Percentiles rank a stretch among this genome's conserved stretches.
These are phyloP conservation scores for Bretschneidera sinensis DNA, from an alignment of 345 rosid species.

Conservation along the genomic window DNA sequence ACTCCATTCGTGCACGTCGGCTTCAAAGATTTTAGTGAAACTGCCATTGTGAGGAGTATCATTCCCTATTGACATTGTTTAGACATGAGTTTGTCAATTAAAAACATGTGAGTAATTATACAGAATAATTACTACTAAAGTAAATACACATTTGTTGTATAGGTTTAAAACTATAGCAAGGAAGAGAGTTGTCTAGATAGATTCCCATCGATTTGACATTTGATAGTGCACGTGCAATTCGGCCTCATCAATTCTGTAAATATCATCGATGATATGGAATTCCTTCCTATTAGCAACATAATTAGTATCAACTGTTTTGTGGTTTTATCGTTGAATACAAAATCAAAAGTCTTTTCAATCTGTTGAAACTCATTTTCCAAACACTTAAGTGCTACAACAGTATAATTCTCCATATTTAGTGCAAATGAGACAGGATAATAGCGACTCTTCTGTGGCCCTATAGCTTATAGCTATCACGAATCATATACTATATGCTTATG, in stretches of 20 bases:
- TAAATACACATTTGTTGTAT: too few relatives aligned
- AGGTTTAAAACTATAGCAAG: too few relatives aligned
- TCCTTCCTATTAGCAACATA: background rate
- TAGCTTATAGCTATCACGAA: too few relatives aligned
- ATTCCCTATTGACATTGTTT: too few relatives aligned
- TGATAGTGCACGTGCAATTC: background rate
- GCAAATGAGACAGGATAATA: conserved; percentile 17
- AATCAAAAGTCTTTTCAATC: conserved; percentile 2
- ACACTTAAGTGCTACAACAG: background rate
- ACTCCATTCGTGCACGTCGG: conserved; percentile 59
- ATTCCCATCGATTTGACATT: background rate
- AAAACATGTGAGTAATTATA: too few relatives aligned
- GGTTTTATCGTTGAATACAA: conserved; percentile 10
- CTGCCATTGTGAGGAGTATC: conserved; percentile 73
- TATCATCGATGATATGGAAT: too few relatives aligned
- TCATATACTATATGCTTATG: too few relatives aligned
- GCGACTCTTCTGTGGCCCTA: too few relatives aligned
- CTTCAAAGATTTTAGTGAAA: conserved; percentile 53
- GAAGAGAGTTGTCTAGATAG: background rate
- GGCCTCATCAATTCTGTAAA: too few relatives aligned
- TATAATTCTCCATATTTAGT: conserved; percentile 8
- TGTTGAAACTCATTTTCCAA: conserved; percentile 6
- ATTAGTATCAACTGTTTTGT: background rate
- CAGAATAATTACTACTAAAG: too few relatives aligned
- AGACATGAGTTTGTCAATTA: too few relatives aligned